A percentile compares a stretch with the other conserved stretches of the same genome.
Conservation (phyloP, 495 filamentous ascomycete species). For the Lindgomyces ingoldianus region DNA sequence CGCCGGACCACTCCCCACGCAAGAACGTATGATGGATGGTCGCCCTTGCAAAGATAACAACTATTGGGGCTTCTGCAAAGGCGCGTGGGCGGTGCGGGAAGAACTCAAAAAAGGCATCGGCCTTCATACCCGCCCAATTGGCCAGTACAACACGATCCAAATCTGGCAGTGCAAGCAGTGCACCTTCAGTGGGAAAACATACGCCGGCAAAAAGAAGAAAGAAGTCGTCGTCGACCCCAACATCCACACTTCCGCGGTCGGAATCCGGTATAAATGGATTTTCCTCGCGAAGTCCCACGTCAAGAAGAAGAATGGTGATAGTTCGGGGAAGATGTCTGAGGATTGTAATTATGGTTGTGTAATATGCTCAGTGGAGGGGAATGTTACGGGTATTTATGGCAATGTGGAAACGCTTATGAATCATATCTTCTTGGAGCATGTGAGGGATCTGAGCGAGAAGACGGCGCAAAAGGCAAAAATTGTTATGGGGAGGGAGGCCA, state of each 20-base stretch:
- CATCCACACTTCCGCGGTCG: conserved; percentile 40
- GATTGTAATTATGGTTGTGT: conserved; percentile 50
- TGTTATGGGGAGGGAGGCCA: conserved; percentile 25
- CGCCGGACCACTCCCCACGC: background rate
- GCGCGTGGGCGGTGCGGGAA: conserved; percentile 51
- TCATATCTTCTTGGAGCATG: conserved; percentile 45
- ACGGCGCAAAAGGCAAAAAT: conserved; percentile 13
- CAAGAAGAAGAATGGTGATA: conserved; percentile 25
- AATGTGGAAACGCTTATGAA: conserved; percentile 49
- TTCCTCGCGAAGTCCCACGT: conserved; percentile 56
- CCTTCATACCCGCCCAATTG: conserved; percentile 43
- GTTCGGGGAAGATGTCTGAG: background rate
- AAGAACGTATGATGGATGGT: conserved; percentile 31
- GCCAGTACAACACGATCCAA: conserved; percentile 43
- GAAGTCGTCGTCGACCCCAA: conserved; percentile 39
- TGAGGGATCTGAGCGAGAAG: conserved; percentile 16
- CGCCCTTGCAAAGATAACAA: conserved; percentile 47
- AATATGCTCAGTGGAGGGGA: conserved; percentile 50
- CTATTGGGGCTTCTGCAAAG: conserved; percentile 57
- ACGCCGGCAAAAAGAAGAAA: conserved; percentile 36
- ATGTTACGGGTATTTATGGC: conserved; percentile 45
- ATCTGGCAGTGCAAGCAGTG: conserved; percentile 51
- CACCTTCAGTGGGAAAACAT: conserved; percentile 47
- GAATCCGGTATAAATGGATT: conserved; percentile 52
- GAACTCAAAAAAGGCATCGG: conserved; percentile 46